Evolutionary conservation across 495 filamentous ascomycete species (phyloP).

Genomic region (Hyphodiscus hymeniophilus): DNA sequence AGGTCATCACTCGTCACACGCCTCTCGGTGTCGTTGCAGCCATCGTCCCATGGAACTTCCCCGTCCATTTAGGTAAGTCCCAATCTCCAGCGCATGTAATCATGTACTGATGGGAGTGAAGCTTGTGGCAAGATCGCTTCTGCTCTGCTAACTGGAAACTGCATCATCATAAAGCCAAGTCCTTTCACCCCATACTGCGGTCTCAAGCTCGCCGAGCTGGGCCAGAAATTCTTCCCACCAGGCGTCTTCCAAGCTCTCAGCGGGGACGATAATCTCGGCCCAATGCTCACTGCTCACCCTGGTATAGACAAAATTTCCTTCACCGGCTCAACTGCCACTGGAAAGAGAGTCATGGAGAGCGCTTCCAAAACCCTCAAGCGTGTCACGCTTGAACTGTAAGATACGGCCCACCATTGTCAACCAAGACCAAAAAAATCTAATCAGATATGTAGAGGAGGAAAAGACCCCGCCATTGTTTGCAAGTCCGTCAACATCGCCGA

Average conservation of each 20-base stretch:
- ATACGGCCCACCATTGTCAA: neutral
- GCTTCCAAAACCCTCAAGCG: constrained; percentile 46
- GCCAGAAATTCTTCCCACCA: constrained; percentile 43
- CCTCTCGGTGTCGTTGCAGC: constrained; percentile 44
- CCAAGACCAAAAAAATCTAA: no score
- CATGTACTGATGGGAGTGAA: neutral
- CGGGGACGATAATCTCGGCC: constrained; percentile 48
- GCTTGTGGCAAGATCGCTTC: constrained; percentile 9
- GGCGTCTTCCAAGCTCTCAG: constrained; percentile 53
- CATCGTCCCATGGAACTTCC: constrained; percentile 56
- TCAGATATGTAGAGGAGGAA: constrained; percentile 38
- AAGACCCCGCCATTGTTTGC: constrained; percentile 49
- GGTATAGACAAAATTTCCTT: constrained; percentile 52
- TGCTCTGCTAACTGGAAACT: constrained; percentile 40
- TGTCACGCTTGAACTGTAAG: constrained; percentile 41
- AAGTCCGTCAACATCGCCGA: constrained; percentile 36
- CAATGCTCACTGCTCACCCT: constrained; percentile 41
- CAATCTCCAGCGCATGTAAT: neutral
- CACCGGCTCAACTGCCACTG: constrained; percentile 47
- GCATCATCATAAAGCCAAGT: constrained; percentile 45
- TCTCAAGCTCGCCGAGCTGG: constrained; percentile 51
- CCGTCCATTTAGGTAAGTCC: constrained; percentile 22
- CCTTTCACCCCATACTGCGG: constrained; percentile 51
- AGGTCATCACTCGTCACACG: constrained; percentile 28
- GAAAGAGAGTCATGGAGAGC: constrained; percentile 44